phyloP scores from a whole-genome alignment of 2,329 filamentous ascomycete genomes.

The Ophiostoma fasciatum region DNA sequence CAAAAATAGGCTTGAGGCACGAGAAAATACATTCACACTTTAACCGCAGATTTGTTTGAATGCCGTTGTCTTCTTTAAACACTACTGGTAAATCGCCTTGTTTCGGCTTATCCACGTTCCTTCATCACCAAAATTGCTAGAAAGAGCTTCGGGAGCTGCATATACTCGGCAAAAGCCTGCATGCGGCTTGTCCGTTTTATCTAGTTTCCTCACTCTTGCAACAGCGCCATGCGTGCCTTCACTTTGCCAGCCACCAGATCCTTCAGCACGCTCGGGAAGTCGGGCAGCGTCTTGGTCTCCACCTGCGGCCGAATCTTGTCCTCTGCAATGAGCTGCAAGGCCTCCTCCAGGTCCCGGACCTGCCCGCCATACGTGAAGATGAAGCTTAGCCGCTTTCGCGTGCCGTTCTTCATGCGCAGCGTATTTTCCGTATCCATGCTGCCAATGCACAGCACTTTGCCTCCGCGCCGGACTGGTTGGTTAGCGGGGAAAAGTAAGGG shows the following conservation, averaged over 20 bases:
- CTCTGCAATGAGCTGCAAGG: neutral
- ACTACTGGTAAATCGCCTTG: too few relatives aligned
- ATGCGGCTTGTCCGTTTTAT: too few relatives aligned
- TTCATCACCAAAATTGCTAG: too few relatives aligned
- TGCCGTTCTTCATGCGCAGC: slow-evolving; percentile 3
- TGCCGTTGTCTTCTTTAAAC: too few relatives aligned
- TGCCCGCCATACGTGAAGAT: slow-evolving; percentile 4
- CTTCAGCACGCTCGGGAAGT: neutral
- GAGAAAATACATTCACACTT: neutral
- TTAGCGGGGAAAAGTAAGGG: too few relatives aligned
- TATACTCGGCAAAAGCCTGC: too few relatives aligned
- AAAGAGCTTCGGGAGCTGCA: too few relatives aligned
- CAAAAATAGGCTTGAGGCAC: neutral
- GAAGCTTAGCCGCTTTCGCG: slow-evolving; percentile 4
- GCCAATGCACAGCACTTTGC: slow-evolving; percentile 3
- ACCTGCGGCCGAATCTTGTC: slow-evolving; percentile 2
- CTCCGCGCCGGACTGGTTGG: neutral
- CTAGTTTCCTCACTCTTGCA: neutral
- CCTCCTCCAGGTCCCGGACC: neutral
- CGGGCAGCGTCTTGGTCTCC: neutral
- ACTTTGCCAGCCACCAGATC: slow-evolving; percentile 1
- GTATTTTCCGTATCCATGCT: slow-evolving; percentile 4
- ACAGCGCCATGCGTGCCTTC: neutral
- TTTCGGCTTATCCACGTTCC: too few relatives aligned
- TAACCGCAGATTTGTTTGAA: too few relatives aligned